These are phyloP conservation scores for Gaillardinia entomophila DNA, from an alignment of 805 yeast genomes.

Conservation along the genomic window DNA sequence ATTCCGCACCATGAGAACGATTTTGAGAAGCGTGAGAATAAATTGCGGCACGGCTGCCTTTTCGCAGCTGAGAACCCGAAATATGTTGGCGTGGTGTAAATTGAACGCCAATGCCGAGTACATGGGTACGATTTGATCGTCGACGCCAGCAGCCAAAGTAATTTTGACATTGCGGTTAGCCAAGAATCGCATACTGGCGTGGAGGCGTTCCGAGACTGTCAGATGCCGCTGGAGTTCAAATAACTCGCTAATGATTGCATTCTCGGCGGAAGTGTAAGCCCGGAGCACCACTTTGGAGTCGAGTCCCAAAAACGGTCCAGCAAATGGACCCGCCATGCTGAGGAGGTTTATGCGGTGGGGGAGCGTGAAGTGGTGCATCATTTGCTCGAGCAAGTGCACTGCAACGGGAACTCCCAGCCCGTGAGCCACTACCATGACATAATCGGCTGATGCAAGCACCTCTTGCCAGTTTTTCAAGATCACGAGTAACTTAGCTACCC, in stretches of 20 bases:
- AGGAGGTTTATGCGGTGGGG: slow-evolving; percentile 23
- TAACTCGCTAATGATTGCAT: slow-evolving; percentile 30
- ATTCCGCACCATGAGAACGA: slow-evolving; percentile 26
- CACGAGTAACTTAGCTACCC: slow-evolving; percentile 18
- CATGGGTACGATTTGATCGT: slow-evolving; percentile 34
- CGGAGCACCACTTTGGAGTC: slow-evolving; percentile 32
- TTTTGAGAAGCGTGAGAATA: slow-evolving; percentile 18
- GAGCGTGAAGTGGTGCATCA: slow-evolving; percentile 7
- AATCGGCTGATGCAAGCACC: slow-evolving; percentile 22
- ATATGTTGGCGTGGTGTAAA: slow-evolving; percentile 33
- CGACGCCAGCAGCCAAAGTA: slow-evolving; percentile 25
- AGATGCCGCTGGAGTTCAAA: slow-evolving; percentile 25
- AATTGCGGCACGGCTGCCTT: slow-evolving; percentile 20
- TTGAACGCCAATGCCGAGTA: slow-evolving; percentile 23
- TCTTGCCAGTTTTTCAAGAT: slow-evolving; percentile 30
- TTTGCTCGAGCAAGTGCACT: slow-evolving; percentile 18
- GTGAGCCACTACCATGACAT: slow-evolving; percentile 27
- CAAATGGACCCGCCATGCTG: slow-evolving; percentile 29
- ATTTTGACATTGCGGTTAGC: slow-evolving; percentile 25
- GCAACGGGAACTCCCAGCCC: slow-evolving; percentile 30
- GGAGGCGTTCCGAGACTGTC: slow-evolving; percentile 9
- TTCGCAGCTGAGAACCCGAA: slow-evolving; percentile 17
- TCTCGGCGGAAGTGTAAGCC: slow-evolving; percentile 31
- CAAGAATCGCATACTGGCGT: slow-evolving; percentile 16
- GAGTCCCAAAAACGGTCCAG: slow-evolving; percentile 27